A percentile compares a stretch with the other conserved stretches of the same genome.
phyloP scores from a whole-genome alignment of 192 early-diverging fungal genomes.

The Geranomyces michiganensis region DNA sequence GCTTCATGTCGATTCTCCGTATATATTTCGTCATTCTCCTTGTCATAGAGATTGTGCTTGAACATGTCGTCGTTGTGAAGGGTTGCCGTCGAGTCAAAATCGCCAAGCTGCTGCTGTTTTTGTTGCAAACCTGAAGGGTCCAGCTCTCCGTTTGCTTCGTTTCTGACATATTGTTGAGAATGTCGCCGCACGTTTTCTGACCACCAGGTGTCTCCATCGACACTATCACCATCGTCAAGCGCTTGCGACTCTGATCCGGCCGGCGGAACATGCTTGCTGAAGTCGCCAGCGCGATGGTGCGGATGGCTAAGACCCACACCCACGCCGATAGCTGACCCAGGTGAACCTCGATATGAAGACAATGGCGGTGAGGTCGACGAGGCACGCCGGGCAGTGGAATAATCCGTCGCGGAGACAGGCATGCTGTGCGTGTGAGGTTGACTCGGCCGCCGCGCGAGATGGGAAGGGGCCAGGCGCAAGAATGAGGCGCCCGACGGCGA shows the following conservation, averaged over 20 bases:
- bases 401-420: background rate
- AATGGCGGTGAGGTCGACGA: background rate
- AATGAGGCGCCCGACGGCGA: background rate
- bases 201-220: background rate
- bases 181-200: background rate
- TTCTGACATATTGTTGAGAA: no score
- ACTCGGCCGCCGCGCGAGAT: background rate
- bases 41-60: background rate
- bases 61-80: conserved; percentile 1
- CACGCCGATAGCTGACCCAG: background rate
- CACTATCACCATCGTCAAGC: background rate
- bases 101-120: background rate
- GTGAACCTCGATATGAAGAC: background rate
- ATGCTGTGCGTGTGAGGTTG: background rate
- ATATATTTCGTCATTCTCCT: background rate
- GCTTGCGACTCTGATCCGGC: background rate
- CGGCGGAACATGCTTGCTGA: background rate
- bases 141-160: no score
- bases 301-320: background rate
- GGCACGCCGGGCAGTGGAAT: background rate
- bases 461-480: conserved; percentile 1
- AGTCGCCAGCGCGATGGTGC: background rate
- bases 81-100: conserved; percentile 5
- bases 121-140: background rate
- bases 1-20: background rate